Evolutionary conservation across 2,329 filamentous ascomycete species (phyloP).

Genomic region (Fusarium sambucinum): DNA sequence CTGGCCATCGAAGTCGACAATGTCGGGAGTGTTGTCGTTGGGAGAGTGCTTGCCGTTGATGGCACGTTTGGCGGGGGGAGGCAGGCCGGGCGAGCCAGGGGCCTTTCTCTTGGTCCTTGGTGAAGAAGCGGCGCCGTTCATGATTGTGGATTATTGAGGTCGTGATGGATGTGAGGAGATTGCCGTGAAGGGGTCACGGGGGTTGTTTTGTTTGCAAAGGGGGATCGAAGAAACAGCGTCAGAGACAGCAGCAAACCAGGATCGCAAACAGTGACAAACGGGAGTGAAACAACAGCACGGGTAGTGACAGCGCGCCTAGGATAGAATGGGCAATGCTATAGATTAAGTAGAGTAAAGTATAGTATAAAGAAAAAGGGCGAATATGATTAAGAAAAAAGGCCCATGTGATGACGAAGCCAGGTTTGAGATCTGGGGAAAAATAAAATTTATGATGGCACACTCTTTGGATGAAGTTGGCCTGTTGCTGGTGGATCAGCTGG

Average conservation of each 20-base stretch:
- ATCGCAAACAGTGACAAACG: slow-evolving; percentile 32
- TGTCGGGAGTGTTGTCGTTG: slow-evolving; percentile 63
- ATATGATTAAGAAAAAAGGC: slow-evolving; percentile 23
- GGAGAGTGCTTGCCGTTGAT: slow-evolving; percentile 63
- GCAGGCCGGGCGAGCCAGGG: slow-evolving; percentile 56
- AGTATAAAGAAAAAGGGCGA: slow-evolving; percentile 9
- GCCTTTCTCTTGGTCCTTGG: slow-evolving; percentile 66
- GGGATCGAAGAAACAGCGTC: slow-evolving; percentile 32
- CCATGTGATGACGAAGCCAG: slow-evolving; percentile 51
- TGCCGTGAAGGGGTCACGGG: slow-evolving; percentile 19
- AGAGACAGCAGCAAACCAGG: slow-evolving; percentile 30
- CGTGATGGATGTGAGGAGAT: slow-evolving; percentile 9
- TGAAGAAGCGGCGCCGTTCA: slow-evolving; percentile 59
- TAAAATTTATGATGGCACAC: slow-evolving; percentile 45
- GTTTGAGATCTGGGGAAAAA: slow-evolving; percentile 44
- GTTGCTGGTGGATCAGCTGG: slow-evolving; percentile 30
- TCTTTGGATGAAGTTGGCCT: slow-evolving; percentile 25
- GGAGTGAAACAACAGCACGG: slow-evolving; percentile 31
- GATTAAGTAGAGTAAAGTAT: slow-evolving; percentile 21
- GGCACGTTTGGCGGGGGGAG: slow-evolving; percentile 53
- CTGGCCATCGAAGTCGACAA: slow-evolving; percentile 56
- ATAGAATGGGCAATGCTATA: slow-evolving; percentile 24
- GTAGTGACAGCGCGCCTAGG: slow-evolving; percentile 48
- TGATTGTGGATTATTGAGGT: slow-evolving; percentile 45
- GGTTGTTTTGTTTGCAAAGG: slow-evolving; percentile 16